Base-by-base conservation (phyloP, 2,329 filamentous ascomycete species). In the Fusarium graminum region DNA sequence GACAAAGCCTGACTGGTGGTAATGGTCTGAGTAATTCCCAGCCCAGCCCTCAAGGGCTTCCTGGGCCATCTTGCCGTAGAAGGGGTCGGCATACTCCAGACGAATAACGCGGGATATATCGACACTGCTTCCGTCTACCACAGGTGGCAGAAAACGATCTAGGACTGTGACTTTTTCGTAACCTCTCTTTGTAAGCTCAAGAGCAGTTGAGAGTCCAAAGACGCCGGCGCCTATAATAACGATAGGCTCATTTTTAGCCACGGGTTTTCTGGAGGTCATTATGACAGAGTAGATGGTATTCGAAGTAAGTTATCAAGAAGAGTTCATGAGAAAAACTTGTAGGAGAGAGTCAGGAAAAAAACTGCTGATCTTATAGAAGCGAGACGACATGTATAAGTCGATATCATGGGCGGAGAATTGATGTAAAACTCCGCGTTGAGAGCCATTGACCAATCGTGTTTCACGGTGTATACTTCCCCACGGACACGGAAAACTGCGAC, bases 41-140 rank as follows among this genome's bases (percentile, higher is more conserved):
- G 26, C 47, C 76, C 76, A 78, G 3, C 67, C 72, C 1, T 63
- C 46, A 12, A 70, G 59, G 4, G 76, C 73, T 47, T 77, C 74
- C 14, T 63, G 63, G 6, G 86, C 89, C 51, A 92, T 84, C 41
- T 79, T 78, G 6, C 86, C 82, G 71, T 92, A 92, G 14, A 85
- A 80, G 0, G 82, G 76, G 66, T 89, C 84, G 13, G 88, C 86
- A 70, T 92, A 92, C 77, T 92, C 90, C 42, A 77, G 68, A 7
- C 79, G 76, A 41, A 81, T 75, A 55, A 80, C 75, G 17, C 80
- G 77, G 7, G 79, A 80, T 17, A 78, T 74, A 57, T 81, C 79
- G n/a, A 79, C 77, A 42, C 77, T 80, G 54, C 79, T 78, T 28
- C 76, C 76, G 13, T 80, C 77, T 4, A 72, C 65, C 3, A 76